Conservation (phyloP, 305 asterid species). For the Fraxinus latifolia region DNA sequence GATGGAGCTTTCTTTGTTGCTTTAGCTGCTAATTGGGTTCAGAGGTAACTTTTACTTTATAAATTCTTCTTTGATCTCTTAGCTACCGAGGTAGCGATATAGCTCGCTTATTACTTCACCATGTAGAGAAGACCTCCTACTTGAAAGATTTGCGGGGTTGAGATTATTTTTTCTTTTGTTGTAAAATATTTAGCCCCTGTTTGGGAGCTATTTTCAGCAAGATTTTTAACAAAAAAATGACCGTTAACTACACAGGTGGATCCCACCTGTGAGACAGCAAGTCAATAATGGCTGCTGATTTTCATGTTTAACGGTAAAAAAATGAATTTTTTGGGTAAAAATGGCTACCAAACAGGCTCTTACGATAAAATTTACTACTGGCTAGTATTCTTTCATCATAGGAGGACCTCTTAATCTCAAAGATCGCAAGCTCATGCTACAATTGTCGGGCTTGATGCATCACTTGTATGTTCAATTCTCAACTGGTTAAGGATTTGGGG, state of each 20-base stretch:
- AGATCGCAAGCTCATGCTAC: no score
- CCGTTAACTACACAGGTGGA: no score
- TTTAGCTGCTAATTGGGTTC: background rate
- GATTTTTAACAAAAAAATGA: no score
- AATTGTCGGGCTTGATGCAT: no score
- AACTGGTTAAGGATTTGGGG: background rate
- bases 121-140: background rate
- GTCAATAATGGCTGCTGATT: no score
- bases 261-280: no score
- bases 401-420: no score
- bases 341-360: no score
- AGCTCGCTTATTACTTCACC: background rate
- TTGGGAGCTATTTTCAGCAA: no score
- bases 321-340: no score
- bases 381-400: no score
- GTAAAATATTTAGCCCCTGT: background rate
- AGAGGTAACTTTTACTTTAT: background rate
- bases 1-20: background rate
- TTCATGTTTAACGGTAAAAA: no score
- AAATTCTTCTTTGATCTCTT: background rate
- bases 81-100: background rate
- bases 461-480: background rate
- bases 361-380: background rate
- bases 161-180: background rate
- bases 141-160: background rate